Percentiles rank a stretch among this genome's conserved stretches.
Evolutionary conservation across 2,329 filamentous ascomycete genomes (phyloP).

Genomic region (Neonectria sp.): DNA sequence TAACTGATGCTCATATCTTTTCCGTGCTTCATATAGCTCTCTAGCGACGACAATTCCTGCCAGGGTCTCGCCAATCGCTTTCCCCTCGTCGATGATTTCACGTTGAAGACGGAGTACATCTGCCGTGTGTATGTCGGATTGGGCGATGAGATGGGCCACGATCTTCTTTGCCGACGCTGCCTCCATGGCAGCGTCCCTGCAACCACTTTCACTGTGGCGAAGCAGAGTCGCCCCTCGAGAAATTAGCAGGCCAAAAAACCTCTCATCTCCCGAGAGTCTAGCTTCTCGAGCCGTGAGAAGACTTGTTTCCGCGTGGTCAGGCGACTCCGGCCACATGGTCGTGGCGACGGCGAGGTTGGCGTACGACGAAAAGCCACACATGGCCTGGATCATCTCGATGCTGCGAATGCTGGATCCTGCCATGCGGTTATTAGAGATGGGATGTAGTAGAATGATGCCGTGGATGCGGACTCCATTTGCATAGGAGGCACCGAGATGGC

Average conservation of each 20-base stretch:
- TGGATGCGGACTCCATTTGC: slow-evolving; percentile 24
- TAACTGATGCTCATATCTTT: background rate
- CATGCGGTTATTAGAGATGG: slow-evolving; percentile 34
- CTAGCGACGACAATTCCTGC: slow-evolving; percentile 6
- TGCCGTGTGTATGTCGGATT: background rate
- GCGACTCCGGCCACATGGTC: slow-evolving; percentile 32
- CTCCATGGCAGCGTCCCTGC: background rate
- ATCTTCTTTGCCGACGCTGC: slow-evolving; percentile 11
- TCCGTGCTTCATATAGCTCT: background rate
- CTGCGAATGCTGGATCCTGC: slow-evolving; percentile 19
- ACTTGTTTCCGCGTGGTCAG: background rate
- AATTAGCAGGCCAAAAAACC: slow-evolving; percentile 17
- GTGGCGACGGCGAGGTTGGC: slow-evolving; percentile 24
- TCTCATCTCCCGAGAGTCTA: background rate
- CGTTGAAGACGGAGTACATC: slow-evolving; percentile 16
- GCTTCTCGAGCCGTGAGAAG: slow-evolving; percentile 13
- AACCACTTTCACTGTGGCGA: slow-evolving; percentile 12
- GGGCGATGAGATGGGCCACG: background rate
- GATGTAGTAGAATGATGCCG: slow-evolving; percentile 26
- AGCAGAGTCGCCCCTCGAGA: slow-evolving; percentile 15
- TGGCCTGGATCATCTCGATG: slow-evolving; percentile 17
- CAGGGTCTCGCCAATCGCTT: slow-evolving; percentile 1
- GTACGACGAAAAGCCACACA: slow-evolving; percentile 12
- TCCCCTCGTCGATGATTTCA: slow-evolving; percentile 20
- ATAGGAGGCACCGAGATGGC: slow-evolving; percentile 30